Evolutionary conservation across 805 yeast genomes (phyloP).

Genomic region (Ogataea naganishii): DNA sequence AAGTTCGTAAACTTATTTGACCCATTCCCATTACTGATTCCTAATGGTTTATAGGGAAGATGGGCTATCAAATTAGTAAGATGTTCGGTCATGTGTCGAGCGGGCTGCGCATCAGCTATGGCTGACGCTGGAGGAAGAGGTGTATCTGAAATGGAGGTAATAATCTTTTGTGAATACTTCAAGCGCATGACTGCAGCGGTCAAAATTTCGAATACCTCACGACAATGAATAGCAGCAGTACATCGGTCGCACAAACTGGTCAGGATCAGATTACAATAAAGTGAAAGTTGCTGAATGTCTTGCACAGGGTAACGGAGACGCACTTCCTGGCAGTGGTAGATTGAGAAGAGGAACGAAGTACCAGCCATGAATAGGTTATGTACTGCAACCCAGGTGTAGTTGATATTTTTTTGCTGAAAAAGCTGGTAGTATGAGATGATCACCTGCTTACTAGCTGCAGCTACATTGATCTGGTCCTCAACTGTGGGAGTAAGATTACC

Average conservation of each 20-base stretch:
- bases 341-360: constrained; percentile 68
- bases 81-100: constrained; percentile 29
- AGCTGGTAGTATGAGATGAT: constrained; percentile 55
- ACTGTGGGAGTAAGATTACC: constrained; percentile 44
- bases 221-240: constrained; percentile 69
- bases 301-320: constrained; percentile 35
- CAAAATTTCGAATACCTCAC: constrained; percentile 62
- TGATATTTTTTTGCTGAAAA: constrained; percentile 47
- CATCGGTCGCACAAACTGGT: constrained; percentile 58
- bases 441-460: constrained; percentile 58
- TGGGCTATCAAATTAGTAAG: constrained; percentile 29
- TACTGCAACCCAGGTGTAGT: constrained; percentile 90
- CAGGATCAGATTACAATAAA: constrained; percentile 47
- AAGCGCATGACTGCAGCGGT: constrained; percentile 63
- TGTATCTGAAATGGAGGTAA: constrained; percentile 15
- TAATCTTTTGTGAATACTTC: constrained; percentile 30
- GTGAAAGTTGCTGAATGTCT: constrained; percentile 40
- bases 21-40: too few relatives aligned
- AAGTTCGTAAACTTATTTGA: too few relatives aligned
- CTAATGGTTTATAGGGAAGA: too few relatives aligned
- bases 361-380: constrained; percentile 88
- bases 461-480: constrained; percentile 47
- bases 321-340: constrained; percentile 59
- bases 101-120: constrained; percentile 22
- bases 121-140: constrained; percentile 19